phyloP scores from a whole-genome alignment of 2,329 filamentous ascomycete species.

The Aspergillus aculeatinus region DNA sequence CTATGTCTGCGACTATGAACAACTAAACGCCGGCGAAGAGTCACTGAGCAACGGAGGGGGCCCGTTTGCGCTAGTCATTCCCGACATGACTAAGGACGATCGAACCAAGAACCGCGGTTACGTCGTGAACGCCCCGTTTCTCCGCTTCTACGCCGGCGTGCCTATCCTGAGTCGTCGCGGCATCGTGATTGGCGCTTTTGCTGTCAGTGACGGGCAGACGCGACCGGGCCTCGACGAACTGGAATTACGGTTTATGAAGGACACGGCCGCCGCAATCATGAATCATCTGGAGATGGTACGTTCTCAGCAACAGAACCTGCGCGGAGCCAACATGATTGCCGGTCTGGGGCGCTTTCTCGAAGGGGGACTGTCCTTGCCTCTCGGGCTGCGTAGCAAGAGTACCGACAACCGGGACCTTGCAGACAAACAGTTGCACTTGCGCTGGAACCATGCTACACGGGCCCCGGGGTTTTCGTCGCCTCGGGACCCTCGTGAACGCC shows the following conservation, averaged over 20 bases:
- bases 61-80: constrained; percentile 9
- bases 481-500: background rate
- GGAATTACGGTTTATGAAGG: constrained; percentile 13
- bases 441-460: background rate
- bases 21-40: background rate
- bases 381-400: constrained; percentile 2
- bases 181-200: constrained; percentile 11
- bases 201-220: constrained; percentile 6
- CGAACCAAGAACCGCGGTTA: constrained; percentile 13
- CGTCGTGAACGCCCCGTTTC: constrained; percentile 14
- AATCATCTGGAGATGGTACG: constrained; percentile 13
- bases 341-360: constrained; percentile 13
- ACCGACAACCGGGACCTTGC: background rate
- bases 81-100: constrained; percentile 14
- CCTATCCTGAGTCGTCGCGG: constrained; percentile 13
- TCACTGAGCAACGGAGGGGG: background rate
- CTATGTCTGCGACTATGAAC: constrained; percentile 6
- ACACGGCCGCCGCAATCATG: constrained; percentile 13
- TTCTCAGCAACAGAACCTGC: constrained; percentile 11
- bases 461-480: background rate
- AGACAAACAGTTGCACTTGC: background rate
- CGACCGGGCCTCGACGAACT: constrained; percentile 1
- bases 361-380: background rate
- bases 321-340: constrained; percentile 13
- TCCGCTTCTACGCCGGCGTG: constrained; percentile 20